Conservation (phyloP, 306 rosid species). For the Castanospermum australe region DNA sequence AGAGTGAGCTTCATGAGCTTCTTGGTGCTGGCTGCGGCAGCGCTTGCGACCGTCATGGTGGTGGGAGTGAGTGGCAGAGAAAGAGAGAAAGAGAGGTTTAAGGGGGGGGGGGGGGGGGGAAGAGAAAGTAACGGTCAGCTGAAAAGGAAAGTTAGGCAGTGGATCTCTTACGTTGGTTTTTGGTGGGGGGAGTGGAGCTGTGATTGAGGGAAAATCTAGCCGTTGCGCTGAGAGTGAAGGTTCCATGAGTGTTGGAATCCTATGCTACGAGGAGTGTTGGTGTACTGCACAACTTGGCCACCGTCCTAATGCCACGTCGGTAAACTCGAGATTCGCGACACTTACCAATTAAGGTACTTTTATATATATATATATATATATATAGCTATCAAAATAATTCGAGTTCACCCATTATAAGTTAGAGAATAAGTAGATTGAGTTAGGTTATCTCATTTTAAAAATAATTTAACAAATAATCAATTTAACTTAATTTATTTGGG, state of each 20-base stretch:
- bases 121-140: slow-evolving; percentile 34
- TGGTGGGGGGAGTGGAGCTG: background rate
- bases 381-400: too few relatives aligned
- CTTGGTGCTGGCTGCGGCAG: slow-evolving; percentile 59
- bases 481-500: too few relatives aligned
- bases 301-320: background rate
- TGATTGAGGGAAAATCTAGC: slow-evolving; percentile 38
- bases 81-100: slow-evolving; percentile 9
- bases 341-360: background rate
- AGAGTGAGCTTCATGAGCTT: slow-evolving; percentile 63
- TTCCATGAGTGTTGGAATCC: slow-evolving; percentile 28
- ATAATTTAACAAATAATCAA: too few relatives aligned
- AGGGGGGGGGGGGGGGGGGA: background rate
- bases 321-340: background rate
- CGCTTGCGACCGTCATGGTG: slow-evolving; percentile 61
- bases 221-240: slow-evolving; percentile 31
- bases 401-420: too few relatives aligned
- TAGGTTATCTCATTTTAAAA: too few relatives aligned
- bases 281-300: background rate
- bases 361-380: too few relatives aligned
- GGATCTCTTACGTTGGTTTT: background rate
- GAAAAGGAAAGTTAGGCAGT: background rate
- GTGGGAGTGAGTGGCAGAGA: background rate
- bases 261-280: background rate
- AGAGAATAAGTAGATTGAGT: too few relatives aligned